Percentiles rank a stretch among this genome's conserved stretches.
Evolutionary conservation across 2,329 filamentous ascomycete species (phyloP).

Genomic region (Gnomoniopsis smithogilvyi): DNA sequence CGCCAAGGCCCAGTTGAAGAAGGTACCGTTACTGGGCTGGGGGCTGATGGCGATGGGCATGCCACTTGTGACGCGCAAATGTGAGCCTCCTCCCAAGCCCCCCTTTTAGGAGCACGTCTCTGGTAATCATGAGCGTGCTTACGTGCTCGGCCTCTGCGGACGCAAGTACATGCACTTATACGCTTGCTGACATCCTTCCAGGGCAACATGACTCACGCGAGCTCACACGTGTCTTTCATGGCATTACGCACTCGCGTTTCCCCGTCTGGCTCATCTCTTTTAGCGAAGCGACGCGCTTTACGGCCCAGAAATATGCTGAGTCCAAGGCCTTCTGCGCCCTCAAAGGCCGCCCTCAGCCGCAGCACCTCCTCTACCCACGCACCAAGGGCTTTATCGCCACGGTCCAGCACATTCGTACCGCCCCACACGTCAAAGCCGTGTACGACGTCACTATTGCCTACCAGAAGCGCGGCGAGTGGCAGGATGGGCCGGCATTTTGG

Average conservation of each 20-base stretch:
- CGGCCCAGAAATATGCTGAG: conserved; percentile 47
- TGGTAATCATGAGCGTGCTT: background rate
- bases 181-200: background rate
- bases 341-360: conserved; percentile 47
- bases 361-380: conserved; percentile 57
- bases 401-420: conserved; percentile 50
- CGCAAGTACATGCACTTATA: background rate
- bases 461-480: conserved; percentile 39
- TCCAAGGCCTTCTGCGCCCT: conserved; percentile 50
- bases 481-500: conserved; percentile 49
- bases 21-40: conserved; percentile 61
- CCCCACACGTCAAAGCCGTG: conserved; percentile 49
- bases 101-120: background rate
- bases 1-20: conserved; percentile 56
- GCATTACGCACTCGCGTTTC: conserved; percentile 48
- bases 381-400: conserved; percentile 60
- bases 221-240: conserved; percentile 54
- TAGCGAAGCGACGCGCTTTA: conserved; percentile 62
- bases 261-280: conserved; percentile 64
- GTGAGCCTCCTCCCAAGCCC: conserved; percentile 23
- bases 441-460: conserved; percentile 57
- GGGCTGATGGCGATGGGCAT: conserved; percentile 64
- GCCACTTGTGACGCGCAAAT: conserved; percentile 59
- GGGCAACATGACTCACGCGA: conserved; percentile 44
- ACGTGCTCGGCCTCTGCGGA: background rate